Percentiles rank a stretch among this genome's conserved stretches.
phyloP scores from a whole-genome alignment of 306 rosid genomes.

The Lablab purpureus region DNA sequence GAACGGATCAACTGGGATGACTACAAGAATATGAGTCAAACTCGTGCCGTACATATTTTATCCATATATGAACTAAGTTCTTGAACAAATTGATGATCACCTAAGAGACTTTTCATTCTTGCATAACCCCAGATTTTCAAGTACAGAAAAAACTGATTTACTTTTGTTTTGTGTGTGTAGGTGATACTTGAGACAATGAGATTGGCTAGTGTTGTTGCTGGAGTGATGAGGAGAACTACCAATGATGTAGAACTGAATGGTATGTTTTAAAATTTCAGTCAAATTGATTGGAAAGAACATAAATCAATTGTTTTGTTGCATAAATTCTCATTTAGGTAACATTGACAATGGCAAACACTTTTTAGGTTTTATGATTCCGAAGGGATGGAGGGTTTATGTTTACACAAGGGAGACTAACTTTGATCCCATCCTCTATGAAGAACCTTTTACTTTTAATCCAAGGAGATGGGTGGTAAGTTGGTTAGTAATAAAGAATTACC shows the following conservation, averaged over 20 bases:
- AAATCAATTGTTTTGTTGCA: neutral
- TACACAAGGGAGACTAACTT: slow-evolving; percentile 79
- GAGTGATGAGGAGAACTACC: slow-evolving; percentile 72
- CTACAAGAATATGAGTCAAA: slow-evolving; percentile 63
- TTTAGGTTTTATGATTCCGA: slow-evolving; percentile 71
- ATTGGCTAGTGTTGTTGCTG: slow-evolving; percentile 74
- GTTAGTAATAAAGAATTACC: neutral
- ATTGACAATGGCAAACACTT: neutral
- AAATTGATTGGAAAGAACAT: neutral
- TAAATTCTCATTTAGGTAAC: neutral
- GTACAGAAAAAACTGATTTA: neutral
- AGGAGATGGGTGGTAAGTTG: slow-evolving; percentile 84
- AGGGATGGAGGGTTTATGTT: slow-evolving; percentile 83
- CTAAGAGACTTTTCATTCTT: neutral
- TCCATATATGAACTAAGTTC: neutral
- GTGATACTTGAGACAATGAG: slow-evolving; percentile 81
- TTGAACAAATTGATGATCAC: neutral
- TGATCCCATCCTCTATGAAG: slow-evolving; percentile 69
- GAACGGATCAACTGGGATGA: slow-evolving; percentile 72
- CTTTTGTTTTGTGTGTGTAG: slow-evolving; percentile 41
- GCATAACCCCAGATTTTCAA: neutral
- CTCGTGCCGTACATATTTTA: slow-evolving; percentile 63
- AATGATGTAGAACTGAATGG: slow-evolving; percentile 73
- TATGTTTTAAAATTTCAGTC: slow-evolving; percentile 7
- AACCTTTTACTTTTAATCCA: slow-evolving; percentile 79